Conservation (phyloP, 192 early-diverging fungal species). For the Linnemannia zychae region DNA sequence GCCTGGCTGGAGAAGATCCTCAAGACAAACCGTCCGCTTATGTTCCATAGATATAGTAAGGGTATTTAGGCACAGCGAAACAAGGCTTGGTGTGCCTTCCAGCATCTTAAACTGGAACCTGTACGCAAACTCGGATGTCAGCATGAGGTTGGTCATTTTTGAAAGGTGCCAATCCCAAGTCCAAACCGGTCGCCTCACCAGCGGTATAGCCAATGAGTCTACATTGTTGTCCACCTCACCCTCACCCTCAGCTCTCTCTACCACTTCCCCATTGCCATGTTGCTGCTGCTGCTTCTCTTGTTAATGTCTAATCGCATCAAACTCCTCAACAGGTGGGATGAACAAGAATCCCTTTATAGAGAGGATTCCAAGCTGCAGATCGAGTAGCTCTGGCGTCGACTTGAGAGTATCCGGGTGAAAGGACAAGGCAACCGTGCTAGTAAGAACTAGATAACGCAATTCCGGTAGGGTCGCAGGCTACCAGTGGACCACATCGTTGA, state of each 20-base stretch:
- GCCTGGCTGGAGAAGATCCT: not conserved
- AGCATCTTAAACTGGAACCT: conserved; percentile 31
- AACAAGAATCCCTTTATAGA: not conserved
- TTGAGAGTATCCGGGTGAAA: conserved; percentile 8
- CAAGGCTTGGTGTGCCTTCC: not conserved
- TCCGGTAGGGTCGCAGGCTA: not conserved
- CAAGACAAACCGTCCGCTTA: not conserved
- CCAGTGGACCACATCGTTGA: not conserved
- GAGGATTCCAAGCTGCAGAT: not conserved
- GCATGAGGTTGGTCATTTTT: not conserved
- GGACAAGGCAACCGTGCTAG: not conserved
- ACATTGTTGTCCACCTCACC: not conserved
- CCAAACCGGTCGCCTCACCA: conserved; percentile 2
- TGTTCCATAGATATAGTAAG: not conserved
- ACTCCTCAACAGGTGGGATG: not conserved
- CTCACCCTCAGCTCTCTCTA: too few species aligned
- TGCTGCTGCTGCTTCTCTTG: not conserved
- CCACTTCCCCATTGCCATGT: too few species aligned
- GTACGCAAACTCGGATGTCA: conserved; percentile 17
- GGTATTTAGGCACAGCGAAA: not conserved
- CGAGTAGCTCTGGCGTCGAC: not conserved
- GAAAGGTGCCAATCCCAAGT: conserved; percentile 35
- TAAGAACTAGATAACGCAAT: not conserved
- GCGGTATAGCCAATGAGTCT: not conserved
- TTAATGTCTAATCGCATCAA: not conserved